Base-by-base conservation (phyloP, 495 filamentous ascomycete species). In the Xylaria venustula region DNA sequence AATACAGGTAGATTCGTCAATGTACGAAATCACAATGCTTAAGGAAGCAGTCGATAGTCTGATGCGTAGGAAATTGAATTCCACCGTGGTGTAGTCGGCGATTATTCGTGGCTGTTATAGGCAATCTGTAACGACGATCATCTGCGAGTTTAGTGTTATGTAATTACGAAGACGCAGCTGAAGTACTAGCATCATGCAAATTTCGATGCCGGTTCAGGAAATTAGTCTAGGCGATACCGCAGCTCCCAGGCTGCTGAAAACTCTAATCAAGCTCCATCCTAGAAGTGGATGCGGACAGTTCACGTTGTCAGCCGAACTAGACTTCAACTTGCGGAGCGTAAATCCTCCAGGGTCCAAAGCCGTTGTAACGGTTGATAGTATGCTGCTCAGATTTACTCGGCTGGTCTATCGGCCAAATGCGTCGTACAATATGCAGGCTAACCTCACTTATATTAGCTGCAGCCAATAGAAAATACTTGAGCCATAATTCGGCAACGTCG, bases 111-210 rank as follows among this genome's bases (percentile, higher is more conserved):
- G 22, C 15, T 42, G 34, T 42, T 54, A 28, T 42, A 42, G 51
- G 51, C 7, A 54, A 41, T 41, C 17, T 19, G 4, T 8, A 12
- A 25, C 28, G 51, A 22, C 22, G 51, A 54, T 54, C 51, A 19
- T 22, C 51, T 28, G 51, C 36, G 25, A 11, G 22, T 20, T 34
- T 40, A 1, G 15, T 26, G 17, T 15, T 42, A 15, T 5, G 51
- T 42, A 54, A 54, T 54, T 42, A 41, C 15, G 19, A 42, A 25
- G 20, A 15, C 5, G 22, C 51, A 54, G 51, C 51, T 54, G 51
- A 52, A 54, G 36, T 54, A 9, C 36, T 36, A 37, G 51, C 51
- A 20, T 22, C 14, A 54, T 12, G 20, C 34, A 41, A 34, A 6
- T 19, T 17, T 37, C 23, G 7, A 41, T n/a, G 15, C 34, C 36